Evolutionary conservation across 331 rosid species (phyloP).

Genomic region (Pyracantha coccinea): DNA sequence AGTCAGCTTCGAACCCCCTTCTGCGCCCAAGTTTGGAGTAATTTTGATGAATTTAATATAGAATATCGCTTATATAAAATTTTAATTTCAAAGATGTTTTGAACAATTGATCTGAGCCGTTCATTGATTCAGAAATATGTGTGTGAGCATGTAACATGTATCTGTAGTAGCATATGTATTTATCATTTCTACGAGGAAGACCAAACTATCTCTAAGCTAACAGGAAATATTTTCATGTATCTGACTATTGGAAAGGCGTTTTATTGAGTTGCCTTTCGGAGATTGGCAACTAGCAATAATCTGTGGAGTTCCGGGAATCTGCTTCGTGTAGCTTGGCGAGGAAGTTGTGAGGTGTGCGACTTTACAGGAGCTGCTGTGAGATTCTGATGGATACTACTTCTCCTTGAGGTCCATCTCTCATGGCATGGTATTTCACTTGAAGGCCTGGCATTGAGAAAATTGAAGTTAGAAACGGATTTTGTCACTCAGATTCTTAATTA

Average conservation of each 20-base stretch:
- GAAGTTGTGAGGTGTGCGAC: neutral
- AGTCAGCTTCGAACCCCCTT: too few relatives aligned
- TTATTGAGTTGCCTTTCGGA: neutral
- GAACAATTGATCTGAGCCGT: too few relatives aligned
- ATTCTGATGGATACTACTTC: conserved; percentile 81
- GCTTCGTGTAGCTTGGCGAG: neutral
- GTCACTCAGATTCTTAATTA: neutral
- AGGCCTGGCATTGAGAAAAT: conserved; percentile 43
- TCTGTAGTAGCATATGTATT: neutral
- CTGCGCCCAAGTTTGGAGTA: too few relatives aligned
- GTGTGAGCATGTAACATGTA: neutral
- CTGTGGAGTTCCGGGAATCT: too few relatives aligned
- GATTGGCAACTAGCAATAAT: too few relatives aligned
- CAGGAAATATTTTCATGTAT: too few relatives aligned
- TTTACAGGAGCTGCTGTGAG: conserved; percentile 88
- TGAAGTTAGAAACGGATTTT: neutral
- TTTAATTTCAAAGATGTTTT: too few relatives aligned
- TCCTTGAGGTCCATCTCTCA: conserved; percentile 79
- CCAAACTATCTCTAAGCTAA: neutral
- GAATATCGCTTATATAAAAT: too few relatives aligned
- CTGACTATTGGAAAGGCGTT: neutral
- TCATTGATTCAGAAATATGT: too few relatives aligned
- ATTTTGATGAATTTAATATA: too few relatives aligned
- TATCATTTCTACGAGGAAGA: neutral
- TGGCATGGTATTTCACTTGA: conserved; percentile 75